These are phyloP conservation scores for Batrachochytrium dendrobatidis DNA, from an alignment of 371 early-diverging fungal genomes.

Conservation along the genomic window DNA sequence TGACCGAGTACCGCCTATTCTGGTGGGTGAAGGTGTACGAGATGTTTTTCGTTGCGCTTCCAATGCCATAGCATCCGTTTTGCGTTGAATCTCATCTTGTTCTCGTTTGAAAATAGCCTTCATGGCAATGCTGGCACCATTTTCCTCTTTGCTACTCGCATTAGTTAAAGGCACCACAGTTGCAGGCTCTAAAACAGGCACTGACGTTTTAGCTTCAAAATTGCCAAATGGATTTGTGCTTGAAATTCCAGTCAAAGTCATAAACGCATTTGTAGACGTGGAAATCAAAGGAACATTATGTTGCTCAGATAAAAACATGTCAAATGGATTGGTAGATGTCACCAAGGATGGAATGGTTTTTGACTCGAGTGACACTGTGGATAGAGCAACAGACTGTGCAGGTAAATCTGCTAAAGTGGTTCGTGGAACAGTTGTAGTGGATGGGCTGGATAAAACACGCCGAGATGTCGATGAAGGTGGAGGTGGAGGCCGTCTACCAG, in stretches of 20 bases:
- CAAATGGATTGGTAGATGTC: too few species aligned
- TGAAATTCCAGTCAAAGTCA: not conserved
- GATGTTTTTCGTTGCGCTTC: not conserved
- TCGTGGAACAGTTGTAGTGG: not conserved
- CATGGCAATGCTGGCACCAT: conserved; percentile 21
- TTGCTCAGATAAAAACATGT: too few species aligned
- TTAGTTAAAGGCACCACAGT: too few species aligned
- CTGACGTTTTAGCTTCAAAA: not conserved
- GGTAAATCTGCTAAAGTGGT: not conserved
- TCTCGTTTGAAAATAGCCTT: not conserved
- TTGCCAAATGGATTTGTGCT: not conserved
- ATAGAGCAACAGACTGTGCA: too few species aligned
- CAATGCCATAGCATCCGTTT: not conserved
- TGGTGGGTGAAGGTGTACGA: not conserved
- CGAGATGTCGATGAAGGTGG: conserved; percentile 7
- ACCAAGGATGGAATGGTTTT: too few species aligned
- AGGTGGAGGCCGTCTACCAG: not conserved
- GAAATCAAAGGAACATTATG: too few species aligned
- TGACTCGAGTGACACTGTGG: too few species aligned
- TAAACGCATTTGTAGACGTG: too few species aligned
- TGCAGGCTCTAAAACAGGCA: conserved; percentile 6
- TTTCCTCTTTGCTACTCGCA: too few species aligned
- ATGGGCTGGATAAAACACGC: conserved; percentile 6
- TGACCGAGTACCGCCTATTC: not conserved
- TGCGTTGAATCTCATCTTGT: conserved; percentile 8